These are phyloP conservation scores for Ganoderma meredithae DNA, from an alignment of 1,284 basidiomycete species.

Conservation along the genomic window DNA sequence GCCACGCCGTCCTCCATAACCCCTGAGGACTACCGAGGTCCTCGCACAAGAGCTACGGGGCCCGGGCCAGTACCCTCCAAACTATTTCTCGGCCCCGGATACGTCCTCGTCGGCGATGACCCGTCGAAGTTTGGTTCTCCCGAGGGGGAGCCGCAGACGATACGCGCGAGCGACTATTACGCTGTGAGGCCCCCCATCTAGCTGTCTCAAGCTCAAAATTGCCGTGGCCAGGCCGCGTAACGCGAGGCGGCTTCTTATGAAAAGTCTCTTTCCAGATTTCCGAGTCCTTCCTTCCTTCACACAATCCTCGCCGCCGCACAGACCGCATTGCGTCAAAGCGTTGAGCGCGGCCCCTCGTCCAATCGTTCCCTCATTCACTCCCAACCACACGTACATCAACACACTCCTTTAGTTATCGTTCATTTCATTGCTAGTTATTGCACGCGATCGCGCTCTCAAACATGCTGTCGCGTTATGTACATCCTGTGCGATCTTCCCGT, in stretches of 20 bases:
- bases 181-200: background rate
- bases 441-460: too few relatives aligned
- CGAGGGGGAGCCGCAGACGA: too few relatives aligned
- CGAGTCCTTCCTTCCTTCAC: background rate
- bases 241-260: background rate
- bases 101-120: background rate
- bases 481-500: too few relatives aligned
- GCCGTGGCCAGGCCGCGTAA: too few relatives aligned
- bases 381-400: background rate
- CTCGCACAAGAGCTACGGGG: background rate
- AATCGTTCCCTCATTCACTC: background rate
- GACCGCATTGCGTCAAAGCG: too few relatives aligned
- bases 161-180: background rate
- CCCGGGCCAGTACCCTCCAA: background rate
- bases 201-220: background rate
- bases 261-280: background rate
- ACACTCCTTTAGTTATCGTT: background rate
- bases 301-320: too few relatives aligned
- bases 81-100: background rate
- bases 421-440: too few relatives aligned
- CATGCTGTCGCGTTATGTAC: too few relatives aligned
- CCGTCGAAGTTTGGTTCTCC: background rate
- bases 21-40: background rate
- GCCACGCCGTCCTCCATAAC: background rate
- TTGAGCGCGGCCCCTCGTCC: background rate